Conservation (phyloP, 192 early-diverging fungal genomes). For the Coemansia guatemalensis region DNA sequence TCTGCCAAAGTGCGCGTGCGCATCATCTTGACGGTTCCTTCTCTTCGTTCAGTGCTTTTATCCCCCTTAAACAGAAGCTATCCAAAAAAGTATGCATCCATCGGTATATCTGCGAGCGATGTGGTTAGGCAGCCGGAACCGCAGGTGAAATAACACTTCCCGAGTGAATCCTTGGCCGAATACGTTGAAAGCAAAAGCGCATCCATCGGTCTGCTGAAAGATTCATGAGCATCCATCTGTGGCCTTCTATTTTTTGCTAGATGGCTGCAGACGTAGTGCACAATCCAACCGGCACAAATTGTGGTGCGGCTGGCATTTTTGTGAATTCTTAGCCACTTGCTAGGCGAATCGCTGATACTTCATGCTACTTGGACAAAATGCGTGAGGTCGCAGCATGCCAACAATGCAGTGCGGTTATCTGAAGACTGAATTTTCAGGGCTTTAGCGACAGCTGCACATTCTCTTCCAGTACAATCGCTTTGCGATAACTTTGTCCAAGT, state of each 20-base stretch:
- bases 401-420: neutral
- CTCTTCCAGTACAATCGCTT: neutral
- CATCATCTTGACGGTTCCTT: neutral
- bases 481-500: neutral
- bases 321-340: neutral
- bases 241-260: neutral
- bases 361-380: neutral
- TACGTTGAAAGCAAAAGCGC: neutral
- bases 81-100: neutral
- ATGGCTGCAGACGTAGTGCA: neutral
- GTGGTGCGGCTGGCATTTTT: neutral
- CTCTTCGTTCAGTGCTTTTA: conserved; percentile 12
- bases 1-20: neutral
- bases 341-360: neutral
- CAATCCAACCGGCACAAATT: neutral
- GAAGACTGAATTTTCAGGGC: neutral
- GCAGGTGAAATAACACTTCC: neutral
- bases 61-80: conserved; percentile 1
- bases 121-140: neutral
- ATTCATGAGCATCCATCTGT: neutral
- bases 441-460: neutral
- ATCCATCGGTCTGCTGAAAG: neutral
- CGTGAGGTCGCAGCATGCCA: neutral
- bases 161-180: neutral
- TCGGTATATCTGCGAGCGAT: neutral